Conservation (phyloP, 2,329 filamentous ascomycete genomes). For the Pseudovirgaria hyperparasitica region DNA sequence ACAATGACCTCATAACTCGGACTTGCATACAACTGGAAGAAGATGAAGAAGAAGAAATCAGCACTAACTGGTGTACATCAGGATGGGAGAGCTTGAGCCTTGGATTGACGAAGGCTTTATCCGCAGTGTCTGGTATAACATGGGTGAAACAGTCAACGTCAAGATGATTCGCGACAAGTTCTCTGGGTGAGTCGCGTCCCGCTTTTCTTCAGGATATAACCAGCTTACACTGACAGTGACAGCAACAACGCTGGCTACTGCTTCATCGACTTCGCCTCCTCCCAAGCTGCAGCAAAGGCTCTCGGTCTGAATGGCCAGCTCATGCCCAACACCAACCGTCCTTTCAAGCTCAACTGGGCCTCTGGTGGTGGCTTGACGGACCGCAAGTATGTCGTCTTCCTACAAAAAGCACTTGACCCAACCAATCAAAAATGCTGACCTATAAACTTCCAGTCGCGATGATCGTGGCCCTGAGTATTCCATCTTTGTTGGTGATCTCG, state of each 20-base stretch:
- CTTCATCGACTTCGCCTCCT: slow-evolving; percentile 82
- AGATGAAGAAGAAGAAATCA: no score
- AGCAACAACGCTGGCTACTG: slow-evolving; percentile 98
- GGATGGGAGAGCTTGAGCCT: slow-evolving; percentile 98
- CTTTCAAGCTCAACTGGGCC: slow-evolving; percentile 99
- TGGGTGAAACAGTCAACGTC: slow-evolving; percentile 91
- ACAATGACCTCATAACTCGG: no score
- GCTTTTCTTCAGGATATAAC: no score
- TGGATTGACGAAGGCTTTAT: slow-evolving; percentile 99
- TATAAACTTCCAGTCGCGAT: slow-evolving; percentile 47
- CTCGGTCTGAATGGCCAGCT: slow-evolving; percentile 76
- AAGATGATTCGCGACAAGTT: slow-evolving; percentile 99
- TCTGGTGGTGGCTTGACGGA: slow-evolving; percentile 92
- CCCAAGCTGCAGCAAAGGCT: slow-evolving; percentile 82
- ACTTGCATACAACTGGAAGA: no score
- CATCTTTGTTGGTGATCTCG: slow-evolving; percentile 96
- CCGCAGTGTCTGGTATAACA: slow-evolving; percentile 84
- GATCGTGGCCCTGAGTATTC: slow-evolving; percentile 93
- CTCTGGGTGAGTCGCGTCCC: slow-evolving; percentile 69
- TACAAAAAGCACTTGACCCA: slow-evolving; percentile 4
- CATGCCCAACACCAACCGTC: slow-evolving; percentile 86
- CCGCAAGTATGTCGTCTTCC: slow-evolving; percentile 51
- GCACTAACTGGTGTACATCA: slow-evolving; percentile 28
- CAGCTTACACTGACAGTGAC: slow-evolving; percentile 20
- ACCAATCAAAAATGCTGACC: slow-evolving; percentile 9